Percentiles rank a stretch among this genome's conserved stretches.
Evolutionary conservation across 192 early-diverging fungal species (phyloP).

Genomic region (Podochytrium sp.): DNA sequence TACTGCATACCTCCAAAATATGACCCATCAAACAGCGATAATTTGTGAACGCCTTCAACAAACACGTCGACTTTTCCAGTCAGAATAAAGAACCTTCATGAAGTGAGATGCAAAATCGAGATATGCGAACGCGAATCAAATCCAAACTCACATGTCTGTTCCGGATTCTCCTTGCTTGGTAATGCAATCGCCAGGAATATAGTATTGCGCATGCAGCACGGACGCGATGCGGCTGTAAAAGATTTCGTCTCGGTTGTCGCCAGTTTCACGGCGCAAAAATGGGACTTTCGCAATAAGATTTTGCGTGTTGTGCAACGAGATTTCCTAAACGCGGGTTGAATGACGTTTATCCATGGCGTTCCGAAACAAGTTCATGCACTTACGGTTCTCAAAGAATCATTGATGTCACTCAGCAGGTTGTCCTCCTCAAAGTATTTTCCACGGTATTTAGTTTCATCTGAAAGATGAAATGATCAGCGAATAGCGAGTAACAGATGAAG

Average conservation of each 20-base stretch:
- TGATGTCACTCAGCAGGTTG: constrained; percentile 3
- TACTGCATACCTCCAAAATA: constrained; percentile 38
- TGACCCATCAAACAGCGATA: constrained; percentile 28
- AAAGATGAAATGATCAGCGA: no score
- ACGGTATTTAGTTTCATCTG: constrained; percentile 35
- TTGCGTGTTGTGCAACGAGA: constrained; percentile 46
- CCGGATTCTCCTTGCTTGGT: constrained; percentile 25
- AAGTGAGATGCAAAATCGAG: no score
- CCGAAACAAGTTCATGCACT: not conserved
- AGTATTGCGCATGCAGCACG: constrained; percentile 32
- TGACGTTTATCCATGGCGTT: not conserved
- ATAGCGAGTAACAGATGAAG: no score
- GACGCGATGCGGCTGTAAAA: constrained; percentile 48
- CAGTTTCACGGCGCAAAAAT: constrained; percentile 41
- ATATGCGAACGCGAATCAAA: no score
- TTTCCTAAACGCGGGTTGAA: constrained; percentile 34
- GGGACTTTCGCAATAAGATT: constrained; percentile 48
- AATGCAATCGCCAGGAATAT: constrained; percentile 25
- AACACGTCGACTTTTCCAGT: constrained; percentile 22
- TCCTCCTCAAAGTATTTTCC: constrained; percentile 41
- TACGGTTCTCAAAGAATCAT: constrained; percentile 15
- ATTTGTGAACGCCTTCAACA: constrained; percentile 14
- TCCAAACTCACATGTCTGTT: constrained; percentile 38
- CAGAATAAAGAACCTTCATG: constrained; percentile 48
- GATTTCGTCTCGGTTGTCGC: constrained; percentile 48